Conservation (phyloP, 2,329 filamentous ascomycete genomes). For the Diaporthe sp. region DNA sequence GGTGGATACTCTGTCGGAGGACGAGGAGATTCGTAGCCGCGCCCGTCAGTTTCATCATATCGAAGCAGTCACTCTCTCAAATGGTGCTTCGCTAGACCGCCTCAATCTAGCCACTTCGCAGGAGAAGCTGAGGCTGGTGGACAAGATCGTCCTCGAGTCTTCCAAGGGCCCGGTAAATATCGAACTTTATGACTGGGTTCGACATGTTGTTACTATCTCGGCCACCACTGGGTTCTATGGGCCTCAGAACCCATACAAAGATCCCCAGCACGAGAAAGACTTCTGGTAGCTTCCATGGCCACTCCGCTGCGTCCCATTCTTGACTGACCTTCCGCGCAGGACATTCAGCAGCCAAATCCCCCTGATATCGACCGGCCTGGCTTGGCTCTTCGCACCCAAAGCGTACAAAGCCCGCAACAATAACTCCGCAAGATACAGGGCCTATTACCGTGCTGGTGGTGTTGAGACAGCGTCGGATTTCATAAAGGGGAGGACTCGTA, state of each 20-base stretch:
- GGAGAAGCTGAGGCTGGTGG: slow-evolving; percentile 23
- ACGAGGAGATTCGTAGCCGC: slow-evolving; percentile 8
- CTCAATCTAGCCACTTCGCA: slow-evolving; percentile 15
- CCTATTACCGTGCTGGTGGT: slow-evolving; percentile 16
- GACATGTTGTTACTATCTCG: slow-evolving; percentile 5
- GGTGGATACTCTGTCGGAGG: not conserved
- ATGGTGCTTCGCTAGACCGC: slow-evolving; percentile 22
- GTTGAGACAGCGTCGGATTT: slow-evolving; percentile 25
- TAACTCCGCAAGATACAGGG: slow-evolving; percentile 10
- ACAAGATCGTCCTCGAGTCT: slow-evolving; percentile 3
- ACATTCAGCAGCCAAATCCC: not conserved
- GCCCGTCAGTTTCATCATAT: slow-evolving; percentile 11
- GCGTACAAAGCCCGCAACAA: slow-evolving; percentile 20
- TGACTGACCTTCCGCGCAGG: not conserved
- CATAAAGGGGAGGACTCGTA: slow-evolving; percentile 3
- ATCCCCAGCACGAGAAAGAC: slow-evolving; percentile 29
- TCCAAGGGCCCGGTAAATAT: not conserved
- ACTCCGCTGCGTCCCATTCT: not conserved
- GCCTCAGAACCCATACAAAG: slow-evolving; percentile 20
- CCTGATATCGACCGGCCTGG: not conserved
- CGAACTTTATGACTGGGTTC: slow-evolving; percentile 17
- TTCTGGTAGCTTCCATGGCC: slow-evolving; percentile 15
- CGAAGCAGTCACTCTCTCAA: slow-evolving; percentile 1
- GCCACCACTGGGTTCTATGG: slow-evolving; percentile 19
- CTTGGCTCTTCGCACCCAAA: slow-evolving; percentile 23